Evolutionary conservation across 2,329 filamentous ascomycete genomes (phyloP).

Genomic region (Cladosporium cucumerinum): DNA sequence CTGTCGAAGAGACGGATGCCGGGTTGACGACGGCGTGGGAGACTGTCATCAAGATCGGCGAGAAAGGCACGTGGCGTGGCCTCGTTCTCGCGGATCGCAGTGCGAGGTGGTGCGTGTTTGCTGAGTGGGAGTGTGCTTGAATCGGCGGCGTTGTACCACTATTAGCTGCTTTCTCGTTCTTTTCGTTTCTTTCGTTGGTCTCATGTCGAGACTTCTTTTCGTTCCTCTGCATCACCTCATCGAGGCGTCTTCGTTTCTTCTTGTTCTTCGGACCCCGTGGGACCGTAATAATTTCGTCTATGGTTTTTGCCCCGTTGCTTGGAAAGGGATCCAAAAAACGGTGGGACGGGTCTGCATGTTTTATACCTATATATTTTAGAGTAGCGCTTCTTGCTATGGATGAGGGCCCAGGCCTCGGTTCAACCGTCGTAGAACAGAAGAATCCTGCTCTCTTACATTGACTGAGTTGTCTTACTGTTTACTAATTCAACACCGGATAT

Average conservation of each 20-base stretch:
- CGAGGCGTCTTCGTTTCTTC: background rate
- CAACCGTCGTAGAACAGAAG: background rate
- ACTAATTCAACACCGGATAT: no score
- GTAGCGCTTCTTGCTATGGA: background rate
- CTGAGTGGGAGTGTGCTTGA: constrained; percentile 70
- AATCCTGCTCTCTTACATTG: background rate
- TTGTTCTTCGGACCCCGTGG: background rate
- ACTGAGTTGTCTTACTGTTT: no score
- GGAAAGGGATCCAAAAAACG: background rate
- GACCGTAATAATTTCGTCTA: background rate
- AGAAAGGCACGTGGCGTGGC: constrained; percentile 75
- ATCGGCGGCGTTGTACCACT: background rate
- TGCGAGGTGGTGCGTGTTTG: constrained; percentile 88
- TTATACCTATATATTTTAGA: background rate
- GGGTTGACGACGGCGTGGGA: constrained; percentile 78
- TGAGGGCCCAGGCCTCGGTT: background rate
- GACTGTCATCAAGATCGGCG: constrained; percentile 86
- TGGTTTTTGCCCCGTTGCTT: background rate
- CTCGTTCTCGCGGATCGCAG: constrained; percentile 79
- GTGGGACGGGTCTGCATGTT: background rate
- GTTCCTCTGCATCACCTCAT: background rate
- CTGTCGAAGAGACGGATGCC: constrained; percentile 48
- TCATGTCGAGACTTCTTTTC: background rate
- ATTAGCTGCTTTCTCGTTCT: background rate
- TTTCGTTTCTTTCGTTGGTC: background rate